Percentiles rank a stretch among this genome's conserved stretches.
Conservation (phyloP, 768 basidiomycete genomes). For the Daedaleopsis sinensis region DNA sequence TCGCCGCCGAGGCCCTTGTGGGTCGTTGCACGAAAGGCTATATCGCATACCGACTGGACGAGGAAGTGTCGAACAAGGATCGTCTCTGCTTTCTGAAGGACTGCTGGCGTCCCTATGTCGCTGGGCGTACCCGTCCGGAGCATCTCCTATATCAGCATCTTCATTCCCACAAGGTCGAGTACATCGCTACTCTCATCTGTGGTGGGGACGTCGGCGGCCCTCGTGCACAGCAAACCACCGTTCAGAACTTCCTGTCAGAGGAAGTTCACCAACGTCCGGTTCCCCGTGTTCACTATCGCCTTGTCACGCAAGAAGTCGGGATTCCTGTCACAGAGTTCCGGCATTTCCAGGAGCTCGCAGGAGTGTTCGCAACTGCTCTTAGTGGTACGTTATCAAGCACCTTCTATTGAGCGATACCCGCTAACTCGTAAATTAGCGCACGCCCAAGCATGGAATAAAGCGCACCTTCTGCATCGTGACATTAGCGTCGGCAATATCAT, state of each 20-base stretch:
- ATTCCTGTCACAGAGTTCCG: not conserved
- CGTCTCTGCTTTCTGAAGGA: not conserved
- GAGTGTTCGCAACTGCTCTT: not conserved
- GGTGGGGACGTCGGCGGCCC: not conserved
- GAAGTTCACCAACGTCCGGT: not conserved
- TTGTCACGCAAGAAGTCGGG: conserved; percentile 4
- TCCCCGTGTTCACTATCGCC: conserved; percentile 3
- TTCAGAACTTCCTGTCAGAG: not conserved
- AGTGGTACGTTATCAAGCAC: not conserved
- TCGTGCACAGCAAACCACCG: not conserved
- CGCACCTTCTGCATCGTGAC: conserved; percentile 19
- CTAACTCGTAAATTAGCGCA: conserved; percentile 8
- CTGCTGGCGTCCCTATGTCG: not conserved
- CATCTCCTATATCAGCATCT: not conserved
- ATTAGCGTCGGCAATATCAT: conserved; percentile 11
- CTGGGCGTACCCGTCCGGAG: not conserved
- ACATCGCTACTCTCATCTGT: not conserved
- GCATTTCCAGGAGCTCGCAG: not conserved
- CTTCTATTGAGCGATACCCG: not conserved
- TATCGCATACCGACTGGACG: not conserved
- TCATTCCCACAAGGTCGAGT: not conserved
- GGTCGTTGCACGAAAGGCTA: not conserved
- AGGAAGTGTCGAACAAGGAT: not conserved
- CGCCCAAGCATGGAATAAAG: conserved; percentile 11
- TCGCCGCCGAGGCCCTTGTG: not conserved